These are phyloP conservation scores for Didymella exigua DNA, from an alignment of 2,329 filamentous ascomycete genomes.

Conservation along the genomic window DNA sequence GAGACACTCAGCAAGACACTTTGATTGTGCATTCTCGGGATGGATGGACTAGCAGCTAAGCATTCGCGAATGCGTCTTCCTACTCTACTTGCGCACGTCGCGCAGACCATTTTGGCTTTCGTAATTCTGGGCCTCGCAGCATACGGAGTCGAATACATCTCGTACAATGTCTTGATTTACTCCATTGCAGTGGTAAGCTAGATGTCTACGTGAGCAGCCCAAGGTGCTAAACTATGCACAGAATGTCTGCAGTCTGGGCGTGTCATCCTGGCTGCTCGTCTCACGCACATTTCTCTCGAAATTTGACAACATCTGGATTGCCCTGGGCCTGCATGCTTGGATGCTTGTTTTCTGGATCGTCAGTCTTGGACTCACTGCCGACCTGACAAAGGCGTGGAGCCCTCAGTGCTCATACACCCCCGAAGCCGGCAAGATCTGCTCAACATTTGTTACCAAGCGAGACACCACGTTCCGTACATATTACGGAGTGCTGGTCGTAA, in stretches of 20 bases:
- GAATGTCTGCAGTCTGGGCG: slow-evolving; percentile 54
- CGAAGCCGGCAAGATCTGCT: slow-evolving; percentile 20
- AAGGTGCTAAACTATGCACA: slow-evolving; percentile 25
- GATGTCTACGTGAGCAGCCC: neutral
- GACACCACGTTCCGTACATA: slow-evolving; percentile 26
- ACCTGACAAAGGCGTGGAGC: slow-evolving; percentile 31
- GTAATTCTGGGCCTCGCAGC: slow-evolving; percentile 56
- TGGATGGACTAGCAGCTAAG: slow-evolving; percentile 7
- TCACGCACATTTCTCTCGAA: slow-evolving; percentile 16
- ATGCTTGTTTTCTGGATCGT: slow-evolving; percentile 61
- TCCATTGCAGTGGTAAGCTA: slow-evolving; percentile 23
- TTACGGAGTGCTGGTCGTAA: slow-evolving; percentile 31
- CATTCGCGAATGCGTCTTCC: slow-evolving; percentile 15
- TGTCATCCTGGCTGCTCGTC: slow-evolving; percentile 24
- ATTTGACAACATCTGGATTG: slow-evolving; percentile 61
- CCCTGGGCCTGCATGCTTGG: slow-evolving; percentile 58
- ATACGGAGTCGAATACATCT: slow-evolving; percentile 50
- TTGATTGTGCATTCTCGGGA: slow-evolving; percentile 10
- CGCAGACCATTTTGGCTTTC: slow-evolving; percentile 50
- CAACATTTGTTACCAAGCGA: slow-evolving; percentile 16
- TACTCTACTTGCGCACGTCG: slow-evolving; percentile 27
- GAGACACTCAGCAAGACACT: slow-evolving; percentile 7
- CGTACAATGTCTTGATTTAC: slow-evolving; percentile 51
- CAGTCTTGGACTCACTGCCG: slow-evolving; percentile 34
- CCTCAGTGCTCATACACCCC: slow-evolving; percentile 17